Conservation (phyloP, 768 basidiomycete species). For the Pleurotus sapidus region DNA sequence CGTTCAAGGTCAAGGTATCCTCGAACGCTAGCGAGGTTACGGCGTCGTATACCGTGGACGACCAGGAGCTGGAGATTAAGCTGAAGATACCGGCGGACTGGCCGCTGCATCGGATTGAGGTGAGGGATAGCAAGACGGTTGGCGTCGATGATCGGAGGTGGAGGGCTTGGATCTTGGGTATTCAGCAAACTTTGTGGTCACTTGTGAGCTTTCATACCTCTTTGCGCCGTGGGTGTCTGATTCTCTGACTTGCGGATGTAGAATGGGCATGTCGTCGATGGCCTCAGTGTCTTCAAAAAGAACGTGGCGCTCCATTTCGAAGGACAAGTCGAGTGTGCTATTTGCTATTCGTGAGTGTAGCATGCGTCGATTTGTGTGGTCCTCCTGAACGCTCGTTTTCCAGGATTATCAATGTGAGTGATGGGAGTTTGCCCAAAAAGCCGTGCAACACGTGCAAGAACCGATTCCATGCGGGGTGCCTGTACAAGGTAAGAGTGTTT, state of each 20-base stretch:
- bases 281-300: slow-evolving; percentile 86
- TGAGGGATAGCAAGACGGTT: slow-evolving; percentile 79
- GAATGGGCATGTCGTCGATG: slow-evolving; percentile 91
- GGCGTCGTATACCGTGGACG: slow-evolving; percentile 85
- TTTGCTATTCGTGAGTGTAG: slow-evolving; percentile 81
- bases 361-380: neutral
- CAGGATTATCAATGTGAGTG: slow-evolving; percentile 86
- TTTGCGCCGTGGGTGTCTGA: neutral
- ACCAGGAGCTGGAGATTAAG: slow-evolving; percentile 87
- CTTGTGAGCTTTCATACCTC: slow-evolving; percentile 67
- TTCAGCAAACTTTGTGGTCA: slow-evolving; percentile 87
- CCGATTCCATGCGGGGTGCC: slow-evolving; percentile 86
- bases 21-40: slow-evolving; percentile 75
- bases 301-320: slow-evolving; percentile 93
- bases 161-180: slow-evolving; percentile 91
- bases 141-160: slow-evolving; percentile 89
- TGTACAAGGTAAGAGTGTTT: slow-evolving; percentile 76
- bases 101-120: slow-evolving; percentile 85
- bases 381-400: neutral
- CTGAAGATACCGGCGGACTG: slow-evolving; percentile 87
- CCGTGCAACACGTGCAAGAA: slow-evolving; percentile 95
- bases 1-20: slow-evolving; percentile 76
- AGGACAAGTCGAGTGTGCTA: slow-evolving; percentile 94
- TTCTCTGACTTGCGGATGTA: slow-evolving; percentile 31
- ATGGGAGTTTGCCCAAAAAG: too few species aligned